Base-by-base conservation (phyloP, 2,329 filamentous ascomycete genomes). In the Penicillium sp. region DNA sequence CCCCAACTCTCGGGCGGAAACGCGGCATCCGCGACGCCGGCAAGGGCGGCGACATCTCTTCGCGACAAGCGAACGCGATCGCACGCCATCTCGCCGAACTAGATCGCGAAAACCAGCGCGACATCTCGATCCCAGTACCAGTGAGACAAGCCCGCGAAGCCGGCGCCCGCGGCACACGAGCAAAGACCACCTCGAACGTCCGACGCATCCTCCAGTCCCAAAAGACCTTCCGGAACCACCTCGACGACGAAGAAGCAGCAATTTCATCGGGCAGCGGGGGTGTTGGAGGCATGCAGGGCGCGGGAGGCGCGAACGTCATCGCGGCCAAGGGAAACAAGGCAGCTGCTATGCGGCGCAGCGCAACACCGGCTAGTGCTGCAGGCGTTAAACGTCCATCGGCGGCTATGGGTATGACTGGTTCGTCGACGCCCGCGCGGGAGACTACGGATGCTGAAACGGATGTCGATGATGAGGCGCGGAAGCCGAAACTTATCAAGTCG, bases 11-110 rank as follows among this genome's bases (percentile, higher is more conserved):
- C 57, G 76, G 74, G 45, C 83, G 89, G 60, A 96, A 95, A 76
- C 88, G 91, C 67, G 86, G 85, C 31, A 83, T 84, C 20, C 82
- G 89, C 60, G 83, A 81, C 57, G 79, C 79, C 5, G 78, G 75
- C 48, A 77, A 78, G 29, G 74, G 76, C 58, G 82, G 85, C 62
- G 89, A 95, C 65, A 81, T 91, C 45, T 88, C 85, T 32, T 89
- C 89, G n/a, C 83, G 91, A 53, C 90, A 95, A 72, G 89, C 93
- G 68, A 87, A 88, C 42, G 92, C 91, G 63, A 83, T 92, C 50
- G 81, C 89, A 54, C 89, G 91, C 63, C 90, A 94, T 66, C 83
- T 97, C 45, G 87, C 90, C 59, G 87, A 89, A 39, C 81, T 99
- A 35, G 90, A 95, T 69, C 85, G 86, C 50, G 94, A 97, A 70